Base-by-base conservation (phyloP, 2,329 filamentous ascomycete genomes). In the Trichoderma guizhouense region DNA sequence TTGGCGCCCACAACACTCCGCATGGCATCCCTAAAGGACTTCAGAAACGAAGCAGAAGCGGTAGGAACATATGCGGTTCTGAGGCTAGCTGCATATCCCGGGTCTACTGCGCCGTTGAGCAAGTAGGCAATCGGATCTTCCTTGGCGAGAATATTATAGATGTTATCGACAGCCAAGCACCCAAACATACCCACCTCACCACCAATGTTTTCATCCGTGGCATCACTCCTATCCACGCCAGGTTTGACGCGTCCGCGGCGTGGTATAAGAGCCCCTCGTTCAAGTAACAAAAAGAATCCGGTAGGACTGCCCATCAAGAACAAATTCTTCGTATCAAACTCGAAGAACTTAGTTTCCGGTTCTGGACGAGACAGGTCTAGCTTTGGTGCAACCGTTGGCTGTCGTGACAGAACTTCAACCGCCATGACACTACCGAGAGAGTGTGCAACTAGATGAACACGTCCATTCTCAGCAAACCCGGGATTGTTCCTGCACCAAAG, bases 401-500 rank as follows among this genome's bases (percentile, higher is more conserved):
- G 96, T 64, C 92, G 90, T 55, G 93, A 97, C 8, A 99, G 85
- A 39, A 98, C 91, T 75, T 99, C 96, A 47, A 98, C 84, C 3
- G 95, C 92, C 93, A 99, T 98, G 51, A 94, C 94, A 76, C 93
- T 97, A 12, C 96, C 96, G 1, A 99, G 87, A 0, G 95, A 98
- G 80, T 99, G 96, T 0, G 93, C 96, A 73, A 99, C 92, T 6
- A 99, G 84, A 81, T 99, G 96, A 1, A 98, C 94, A 9, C 93
- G 91, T 7, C 96, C 96, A 72, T 89, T 86, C 24, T 93, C 86
- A 11, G 91, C 85, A 77, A 99, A 99, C 0, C 91, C 93, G 0
- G 94, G 92, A 74, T 99, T 98, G 79, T 98, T 98, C 61, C 88
- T 87, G 78, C 95, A 98, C 96, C 96, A 99, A 1, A 98, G 86